Evolutionary conservation across 1,284 basidiomycete species (phyloP).

Genomic region (Cronartium ribicola): DNA sequence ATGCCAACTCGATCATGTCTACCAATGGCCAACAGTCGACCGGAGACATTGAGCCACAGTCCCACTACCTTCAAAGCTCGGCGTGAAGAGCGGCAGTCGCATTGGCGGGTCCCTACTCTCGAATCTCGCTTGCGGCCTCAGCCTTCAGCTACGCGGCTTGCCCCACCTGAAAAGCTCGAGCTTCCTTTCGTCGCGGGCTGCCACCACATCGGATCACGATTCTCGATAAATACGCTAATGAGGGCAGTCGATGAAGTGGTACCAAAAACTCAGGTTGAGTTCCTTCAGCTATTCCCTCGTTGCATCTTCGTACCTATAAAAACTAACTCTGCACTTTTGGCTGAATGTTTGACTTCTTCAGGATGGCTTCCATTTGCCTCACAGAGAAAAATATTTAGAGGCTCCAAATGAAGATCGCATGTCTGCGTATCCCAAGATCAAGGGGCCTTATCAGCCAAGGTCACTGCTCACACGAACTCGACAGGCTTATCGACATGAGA

Average conservation of each 20-base stretch:
- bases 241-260: neutral
- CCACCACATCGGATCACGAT: neutral
- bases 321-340: too few species aligned
- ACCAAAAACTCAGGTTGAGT: too few species aligned
- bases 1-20: too few species aligned
- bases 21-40: too few species aligned
- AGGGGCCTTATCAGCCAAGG: slow-evolving; percentile 6
- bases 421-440: neutral
- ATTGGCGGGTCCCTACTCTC: too few species aligned
- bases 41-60: too few species aligned
- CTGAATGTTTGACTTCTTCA: neutral
- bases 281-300: too few species aligned
- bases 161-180: neutral
- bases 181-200: neutral
- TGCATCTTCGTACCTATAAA: too few species aligned
- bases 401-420: neutral
- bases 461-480: neutral
- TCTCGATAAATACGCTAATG: neutral
- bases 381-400: neutral
- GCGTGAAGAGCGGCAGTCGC: too few species aligned
- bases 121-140: too few species aligned
- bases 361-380: neutral
- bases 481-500: neutral
- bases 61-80: too few species aligned
- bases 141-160: too few species aligned